Evolutionary conservation across 2,329 filamentous ascomycete genomes (phyloP).

Genomic region (Orbilia oligospora): DNA sequence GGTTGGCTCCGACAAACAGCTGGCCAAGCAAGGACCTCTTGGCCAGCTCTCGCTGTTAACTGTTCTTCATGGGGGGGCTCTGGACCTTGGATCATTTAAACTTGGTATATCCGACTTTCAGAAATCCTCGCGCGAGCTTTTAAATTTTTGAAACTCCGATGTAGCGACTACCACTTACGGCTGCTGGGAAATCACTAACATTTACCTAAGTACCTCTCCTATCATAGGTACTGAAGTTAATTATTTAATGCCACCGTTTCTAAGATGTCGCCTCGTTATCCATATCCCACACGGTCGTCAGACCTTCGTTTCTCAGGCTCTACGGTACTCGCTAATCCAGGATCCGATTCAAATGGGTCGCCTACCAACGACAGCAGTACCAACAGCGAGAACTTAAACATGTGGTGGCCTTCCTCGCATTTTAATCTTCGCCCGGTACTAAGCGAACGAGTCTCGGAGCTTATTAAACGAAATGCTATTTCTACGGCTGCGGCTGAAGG

Average conservation of each 20-base stretch:
- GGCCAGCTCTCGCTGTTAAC: constrained; percentile 1
- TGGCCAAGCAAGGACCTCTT: neutral
- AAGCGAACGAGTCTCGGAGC: constrained; percentile 44
- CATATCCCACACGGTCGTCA: constrained; percentile 20
- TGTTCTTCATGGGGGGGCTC: neutral
- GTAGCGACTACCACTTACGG: constrained; percentile 7
- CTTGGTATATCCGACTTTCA: constrained; percentile 24
- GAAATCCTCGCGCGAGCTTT: constrained; percentile 2
- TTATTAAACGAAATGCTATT: constrained; percentile 37
- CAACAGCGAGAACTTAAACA: constrained; percentile 25
- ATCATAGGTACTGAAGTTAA: neutral
- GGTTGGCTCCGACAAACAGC: constrained; percentile 18
- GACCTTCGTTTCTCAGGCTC: neutral
- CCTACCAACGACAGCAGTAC: constrained; percentile 4
- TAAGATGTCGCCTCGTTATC: constrained; percentile 39
- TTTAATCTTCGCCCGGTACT: constrained; percentile 49
- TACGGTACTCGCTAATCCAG: constrained; percentile 4
- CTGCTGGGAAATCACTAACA: neutral
- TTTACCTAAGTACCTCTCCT: neutral
- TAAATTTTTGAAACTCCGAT: constrained; percentile 18
- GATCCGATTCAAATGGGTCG: constrained; percentile 9
- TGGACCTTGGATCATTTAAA: constrained; percentile 3
- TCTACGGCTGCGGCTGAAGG: neutral
- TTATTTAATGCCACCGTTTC: constrained; percentile 13
- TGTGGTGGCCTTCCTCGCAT: constrained; percentile 54